These are phyloP conservation scores for Microstegium vimineum DNA, from an alignment of 176 grass and related monocot species.

Conservation along the genomic window DNA sequence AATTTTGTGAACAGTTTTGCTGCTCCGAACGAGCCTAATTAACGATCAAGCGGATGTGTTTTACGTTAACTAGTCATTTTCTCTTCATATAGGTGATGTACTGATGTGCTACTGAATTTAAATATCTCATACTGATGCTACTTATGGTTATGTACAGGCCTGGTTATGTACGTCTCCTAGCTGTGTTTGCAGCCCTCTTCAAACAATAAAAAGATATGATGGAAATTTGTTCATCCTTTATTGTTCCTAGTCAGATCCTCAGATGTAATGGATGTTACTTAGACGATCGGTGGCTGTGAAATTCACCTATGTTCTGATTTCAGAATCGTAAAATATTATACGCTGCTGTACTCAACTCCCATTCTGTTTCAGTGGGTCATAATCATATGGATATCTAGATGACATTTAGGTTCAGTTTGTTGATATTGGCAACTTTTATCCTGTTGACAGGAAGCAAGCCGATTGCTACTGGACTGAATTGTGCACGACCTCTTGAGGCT, in stretches of 20 bases:
- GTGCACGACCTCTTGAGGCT: constrained; percentile 50
- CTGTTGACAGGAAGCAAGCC: constrained; percentile 69
- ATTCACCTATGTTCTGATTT: background rate
- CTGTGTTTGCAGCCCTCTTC: background rate
- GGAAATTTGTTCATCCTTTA: background rate
- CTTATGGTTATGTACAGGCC: background rate
- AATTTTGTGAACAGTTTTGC: background rate
- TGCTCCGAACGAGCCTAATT: background rate
- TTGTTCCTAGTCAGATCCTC: background rate
- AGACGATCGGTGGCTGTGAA: background rate
- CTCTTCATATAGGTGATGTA: background rate
- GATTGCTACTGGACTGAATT: constrained; percentile 74
- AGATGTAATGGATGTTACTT: background rate
- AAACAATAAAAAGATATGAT: background rate
- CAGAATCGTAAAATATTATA: background rate
- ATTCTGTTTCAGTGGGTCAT: background rate
- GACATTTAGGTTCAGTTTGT: background rate
- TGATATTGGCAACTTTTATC: background rate
- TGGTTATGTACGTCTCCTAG: background rate
- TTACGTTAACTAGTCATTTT: background rate
- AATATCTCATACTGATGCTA: background rate
- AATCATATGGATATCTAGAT: background rate
- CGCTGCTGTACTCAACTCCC: background rate
- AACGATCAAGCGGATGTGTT: background rate
- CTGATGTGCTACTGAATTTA: background rate